Evolutionary conservation across 2,329 filamentous ascomycete species (phyloP), one percentile per base, ranked within the genome.

Genomic region (Fusarium guadeloupense): DNA sequence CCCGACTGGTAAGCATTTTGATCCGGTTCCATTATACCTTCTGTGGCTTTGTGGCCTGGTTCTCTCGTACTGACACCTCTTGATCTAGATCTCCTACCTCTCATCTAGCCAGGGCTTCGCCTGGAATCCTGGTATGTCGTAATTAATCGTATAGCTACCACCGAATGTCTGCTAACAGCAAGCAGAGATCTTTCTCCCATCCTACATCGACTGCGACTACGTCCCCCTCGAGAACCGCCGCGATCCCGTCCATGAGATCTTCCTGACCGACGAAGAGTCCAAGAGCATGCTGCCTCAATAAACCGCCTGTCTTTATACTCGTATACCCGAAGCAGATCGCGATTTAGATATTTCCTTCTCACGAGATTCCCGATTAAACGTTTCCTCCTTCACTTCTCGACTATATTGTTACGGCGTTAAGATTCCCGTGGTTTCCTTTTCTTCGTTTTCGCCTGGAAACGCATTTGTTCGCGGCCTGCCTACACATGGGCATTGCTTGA

Each of bases 61-160:
- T 39, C 7, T 20, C 35, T 42, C 13, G 43, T 39, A 30, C 38
- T 54, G 17, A 64, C 34, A 54, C 70, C 74, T 47, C 25, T 35
- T 19, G 28, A n/a, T 49, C 47, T 66, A 92, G 89, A 92, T 93
- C 63, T 91, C 89, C 19, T 94, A 92, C 73, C 85, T 93, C 44
- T 88, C 90, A 59, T 89, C 88, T 6, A 90, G 87, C 70, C 90
- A 94, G 76, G 90, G 90, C 53, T 94, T 92, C 71, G 86, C 88
- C 59, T 94, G 90, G 90, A 93, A 93, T 75, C 90, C 90, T 74
- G 88, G 87, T 89, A 78, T 46, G 76, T 66, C 20, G 17, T 16
- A 7, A 31, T 34, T 23, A 20, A 40, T 41, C 34, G n/a, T n/a
- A 34, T 45, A n/a, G 34, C 31, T 33, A 16, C 17, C 13, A 40